phyloP scores from a whole-genome alignment of 2,329 filamentous ascomycete species.

The Colletotrichum siamense region DNA sequence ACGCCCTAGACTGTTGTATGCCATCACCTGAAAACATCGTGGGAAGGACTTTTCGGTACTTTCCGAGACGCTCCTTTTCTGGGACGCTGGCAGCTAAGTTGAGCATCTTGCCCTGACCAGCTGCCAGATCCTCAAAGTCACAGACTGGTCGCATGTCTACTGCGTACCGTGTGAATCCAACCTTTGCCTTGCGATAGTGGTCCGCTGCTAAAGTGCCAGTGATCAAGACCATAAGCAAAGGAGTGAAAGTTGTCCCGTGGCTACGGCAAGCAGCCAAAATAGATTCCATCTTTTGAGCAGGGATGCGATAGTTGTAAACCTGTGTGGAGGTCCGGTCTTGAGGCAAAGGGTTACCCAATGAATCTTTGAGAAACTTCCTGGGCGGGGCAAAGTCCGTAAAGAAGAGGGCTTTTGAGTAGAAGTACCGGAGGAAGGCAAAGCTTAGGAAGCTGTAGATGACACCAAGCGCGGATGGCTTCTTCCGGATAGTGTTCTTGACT shows the following conservation, averaged over 20 bases:
- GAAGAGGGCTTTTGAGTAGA: slow-evolving; percentile 18
- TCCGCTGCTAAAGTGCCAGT: slow-evolving; percentile 23
- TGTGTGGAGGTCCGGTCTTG: neutral
- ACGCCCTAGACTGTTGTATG: neutral
- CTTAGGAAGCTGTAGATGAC: slow-evolving; percentile 3
- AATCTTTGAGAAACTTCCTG: neutral
- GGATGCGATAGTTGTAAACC: slow-evolving; percentile 3
- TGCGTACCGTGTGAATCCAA: slow-evolving; percentile 28
- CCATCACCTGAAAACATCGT: neutral
- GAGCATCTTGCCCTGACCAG: neutral
- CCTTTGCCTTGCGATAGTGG: slow-evolving; percentile 26
- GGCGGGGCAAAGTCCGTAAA: slow-evolving; percentile 8
- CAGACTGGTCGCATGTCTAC: slow-evolving; percentile 40
- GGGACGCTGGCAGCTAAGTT: slow-evolving; percentile 9
- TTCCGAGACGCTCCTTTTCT: neutral
- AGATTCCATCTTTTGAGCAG: neutral
- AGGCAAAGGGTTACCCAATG: neutral
- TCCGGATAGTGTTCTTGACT: neutral
- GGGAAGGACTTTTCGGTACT: slow-evolving; percentile 1
- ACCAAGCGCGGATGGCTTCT: slow-evolving; percentile 4
- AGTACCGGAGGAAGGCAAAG: slow-evolving; percentile 9
- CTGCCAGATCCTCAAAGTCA: neutral
- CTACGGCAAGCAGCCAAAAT: slow-evolving; percentile 24
- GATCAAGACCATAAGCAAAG: slow-evolving; percentile 22
- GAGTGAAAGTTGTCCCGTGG: slow-evolving; percentile 26